Evolutionary conservation across 2,329 filamentous ascomycete genomes (phyloP).

Genomic region (Apiospora marii): DNA sequence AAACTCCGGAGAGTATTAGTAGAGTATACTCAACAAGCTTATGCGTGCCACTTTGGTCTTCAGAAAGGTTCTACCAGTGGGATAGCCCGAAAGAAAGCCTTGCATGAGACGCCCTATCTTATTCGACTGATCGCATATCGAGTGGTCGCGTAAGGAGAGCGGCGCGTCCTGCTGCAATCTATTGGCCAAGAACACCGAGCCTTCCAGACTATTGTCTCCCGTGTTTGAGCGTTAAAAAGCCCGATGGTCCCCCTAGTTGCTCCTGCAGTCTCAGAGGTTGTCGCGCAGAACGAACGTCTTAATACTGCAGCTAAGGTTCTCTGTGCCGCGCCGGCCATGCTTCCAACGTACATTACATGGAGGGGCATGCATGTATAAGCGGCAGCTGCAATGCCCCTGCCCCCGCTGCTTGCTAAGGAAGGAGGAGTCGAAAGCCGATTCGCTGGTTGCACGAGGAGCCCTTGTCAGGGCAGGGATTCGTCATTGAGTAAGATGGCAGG

Average conservation of each 20-base stretch:
- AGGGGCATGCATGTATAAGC: slow-evolving; percentile 6
- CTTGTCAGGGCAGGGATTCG: neutral
- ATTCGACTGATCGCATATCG: neutral
- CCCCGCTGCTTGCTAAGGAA: neutral
- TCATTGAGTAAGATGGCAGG: neutral
- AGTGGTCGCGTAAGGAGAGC: neutral
- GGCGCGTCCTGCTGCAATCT: neutral
- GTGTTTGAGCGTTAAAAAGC: slow-evolving; percentile 11
- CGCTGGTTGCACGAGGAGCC: neutral
- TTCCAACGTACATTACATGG: slow-evolving; percentile 3
- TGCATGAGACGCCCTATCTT: neutral
- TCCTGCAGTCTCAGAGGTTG: slow-evolving; percentile 19
- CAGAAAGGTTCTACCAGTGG: neutral
- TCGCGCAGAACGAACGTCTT: slow-evolving; percentile 13
- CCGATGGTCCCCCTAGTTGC: slow-evolving; percentile 11
- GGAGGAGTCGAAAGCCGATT: slow-evolving; percentile 15
- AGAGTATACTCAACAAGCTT: neutral
- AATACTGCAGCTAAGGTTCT: slow-evolving; percentile 14
- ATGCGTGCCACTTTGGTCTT: neutral
- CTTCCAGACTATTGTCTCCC: slow-evolving; percentile 13
- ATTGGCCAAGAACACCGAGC: neutral
- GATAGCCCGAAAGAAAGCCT: neutral
- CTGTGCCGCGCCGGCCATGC: slow-evolving; percentile 15
- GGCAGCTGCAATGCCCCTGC: neutral
- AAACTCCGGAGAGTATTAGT: neutral